These are phyloP conservation scores for Neoascochyta sp. DNA, from an alignment of 2,329 filamentous ascomycete genomes.

Conservation along the genomic window DNA sequence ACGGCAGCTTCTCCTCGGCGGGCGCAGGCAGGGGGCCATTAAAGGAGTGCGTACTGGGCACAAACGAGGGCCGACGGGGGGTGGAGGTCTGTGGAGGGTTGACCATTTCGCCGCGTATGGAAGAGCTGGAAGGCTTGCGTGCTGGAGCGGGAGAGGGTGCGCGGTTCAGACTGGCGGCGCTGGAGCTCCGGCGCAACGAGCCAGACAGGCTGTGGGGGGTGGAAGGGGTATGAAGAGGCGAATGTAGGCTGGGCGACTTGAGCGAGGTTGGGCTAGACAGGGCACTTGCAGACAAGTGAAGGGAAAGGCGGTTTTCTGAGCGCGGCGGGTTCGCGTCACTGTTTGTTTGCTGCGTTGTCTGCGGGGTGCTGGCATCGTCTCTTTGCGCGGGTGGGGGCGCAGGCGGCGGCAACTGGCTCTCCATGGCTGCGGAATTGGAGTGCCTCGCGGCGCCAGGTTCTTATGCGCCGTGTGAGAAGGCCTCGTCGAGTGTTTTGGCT, in stretches of 20 bases:
- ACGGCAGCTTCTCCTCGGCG: slow-evolving; percentile 38
- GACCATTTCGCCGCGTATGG: slow-evolving; percentile 40
- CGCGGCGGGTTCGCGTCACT: slow-evolving; percentile 33
- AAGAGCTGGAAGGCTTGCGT: slow-evolving; percentile 44
- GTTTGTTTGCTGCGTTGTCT: slow-evolving; percentile 31
- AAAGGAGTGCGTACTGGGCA: slow-evolving; percentile 40
- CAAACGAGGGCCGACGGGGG: slow-evolving; percentile 45
- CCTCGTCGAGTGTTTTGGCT: slow-evolving; percentile 4
- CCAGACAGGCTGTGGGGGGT: slow-evolving; percentile 27
- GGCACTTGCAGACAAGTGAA: slow-evolving; percentile 32
- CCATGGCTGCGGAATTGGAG: slow-evolving; percentile 25
- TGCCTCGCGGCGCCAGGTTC: slow-evolving; percentile 24
- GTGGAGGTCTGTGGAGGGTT: slow-evolving; percentile 30
- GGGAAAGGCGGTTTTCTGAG: slow-evolving; percentile 37
- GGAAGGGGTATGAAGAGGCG: slow-evolving; percentile 25
- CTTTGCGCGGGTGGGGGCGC: slow-evolving; percentile 6
- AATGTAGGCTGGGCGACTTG: slow-evolving; percentile 28
- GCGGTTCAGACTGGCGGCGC: slow-evolving; percentile 40
- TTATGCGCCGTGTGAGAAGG: slow-evolving; percentile 6
- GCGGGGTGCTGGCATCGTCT: slow-evolving; percentile 11
- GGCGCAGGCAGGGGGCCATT: slow-evolving; percentile 38
- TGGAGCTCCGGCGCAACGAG: slow-evolving; percentile 44
- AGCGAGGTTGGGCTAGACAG: slow-evolving; percentile 22
- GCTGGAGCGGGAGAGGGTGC: slow-evolving; percentile 37
- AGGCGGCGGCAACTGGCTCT: slow-evolving; percentile 15